Base-by-base conservation (phyloP, 352 stramenopile genomes). In the Phytophthora hibernalis region DNA sequence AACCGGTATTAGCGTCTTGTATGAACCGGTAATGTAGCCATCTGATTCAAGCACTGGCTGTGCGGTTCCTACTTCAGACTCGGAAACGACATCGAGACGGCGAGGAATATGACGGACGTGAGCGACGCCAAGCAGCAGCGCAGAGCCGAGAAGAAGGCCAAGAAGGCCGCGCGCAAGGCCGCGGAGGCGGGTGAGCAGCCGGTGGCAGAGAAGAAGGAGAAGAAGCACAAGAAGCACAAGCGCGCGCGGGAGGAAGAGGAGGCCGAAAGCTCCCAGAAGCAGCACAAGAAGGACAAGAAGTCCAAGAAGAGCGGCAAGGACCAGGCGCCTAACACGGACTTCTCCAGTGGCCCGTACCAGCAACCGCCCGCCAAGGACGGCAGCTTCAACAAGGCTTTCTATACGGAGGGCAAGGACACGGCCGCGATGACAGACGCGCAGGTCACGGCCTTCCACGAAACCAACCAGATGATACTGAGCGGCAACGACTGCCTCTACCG, bases 401-500 rank as follows among this genome's bases (percentile, higher is more conserved):
- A 97, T 77, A 79, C 78, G 28, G 86, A 95, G 50, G 86, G 80
- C 66, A 69, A 77, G 52, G 74, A 84, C 35, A 91, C 84, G 3
- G 83, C 59, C 60, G 90, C 79, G 62, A 89, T 88, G 80, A 90
- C 86, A 16, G 80, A 97, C 52, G 80, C 87, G 1, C 85, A 97
- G 33, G 79, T 93, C 43, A 45, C 83, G 7, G 92, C 87, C 54
- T 97, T 97, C 82, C 96, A 97, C 70, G 77, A 92, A 52, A 66
- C 79, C 43, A 79, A 96, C 63, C 74, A 92, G 58, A 93, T 96
- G 85, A 93, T 80, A 49, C 87, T 96, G 45, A 92, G 80, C 54
- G 87, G 87, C 63, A 85, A 93, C 71, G 76, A 92, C 56, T 96
- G 83, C 60, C 92, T 97, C 42, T 97, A 98, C 85, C 91, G 87